Base-by-base conservation (phyloP, 129 eudicot species). In the Escallonia herrerae region DNA sequence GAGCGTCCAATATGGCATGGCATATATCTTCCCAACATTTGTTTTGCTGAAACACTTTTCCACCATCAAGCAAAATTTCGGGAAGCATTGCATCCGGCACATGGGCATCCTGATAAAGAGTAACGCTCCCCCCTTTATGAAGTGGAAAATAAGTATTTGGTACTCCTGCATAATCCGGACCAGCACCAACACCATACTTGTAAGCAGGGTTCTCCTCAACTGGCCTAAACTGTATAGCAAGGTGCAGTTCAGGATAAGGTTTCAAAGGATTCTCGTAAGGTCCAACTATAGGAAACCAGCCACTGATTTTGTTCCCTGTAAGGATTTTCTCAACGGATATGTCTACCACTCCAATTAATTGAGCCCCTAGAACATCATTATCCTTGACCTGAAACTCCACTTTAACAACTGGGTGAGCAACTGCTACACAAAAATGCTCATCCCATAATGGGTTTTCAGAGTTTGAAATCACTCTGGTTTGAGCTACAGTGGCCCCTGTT, bases 101-200 rank as follows among this genome's bases (percentile, higher is more conserved):
- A 15, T 69, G 74, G 14, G 74, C 74, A 47, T 69, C 74, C 50
- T 69, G 74, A 48, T 69, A 69, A 7, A 69, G 66, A n/a, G 66
- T 69, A 14, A 69, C 58, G 7, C 3, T 59, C 40, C 74, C 59
- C 14, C 66, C 74, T 59, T 49, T 69, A 14, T 43, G 58, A 8
- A 69, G 66, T 9, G 74, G 74, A 49, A 69, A 69, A 69, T 69
- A 69, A 45, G 74, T 59, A 43, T 15, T 57, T 47, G 73, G 65
- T 10, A 69, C 74, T 8, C 71, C 71, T 10, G 11, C 13, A 54
- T 54, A 43, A 12, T 67, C 62, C 9, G 71, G 71, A 22, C 63
- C 72, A 7, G 64, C 6, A 67, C 73, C 73, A 45, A 68, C 58
- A 46, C 65, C 73, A 13, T 58, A n/a, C 15, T 48, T 58, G n/a